Evolutionary conservation across 768 basidiomycete genomes (phyloP), one percentile per base, ranked within the genome.

Genomic region (Trametes cingulata): DNA sequence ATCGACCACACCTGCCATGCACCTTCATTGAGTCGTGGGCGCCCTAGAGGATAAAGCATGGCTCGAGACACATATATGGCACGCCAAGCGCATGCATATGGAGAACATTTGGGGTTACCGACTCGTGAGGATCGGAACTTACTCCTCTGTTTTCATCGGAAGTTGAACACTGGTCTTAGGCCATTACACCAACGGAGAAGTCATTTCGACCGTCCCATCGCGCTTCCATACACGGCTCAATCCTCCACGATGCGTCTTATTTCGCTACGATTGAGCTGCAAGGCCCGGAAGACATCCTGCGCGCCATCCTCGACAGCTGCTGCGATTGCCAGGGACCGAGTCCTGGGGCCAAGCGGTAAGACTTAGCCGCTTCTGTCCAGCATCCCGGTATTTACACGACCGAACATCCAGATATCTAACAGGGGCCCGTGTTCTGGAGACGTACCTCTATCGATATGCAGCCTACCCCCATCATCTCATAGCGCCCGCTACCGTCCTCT

Each of bases 21-120:
- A 33, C 37, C 37, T 20, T 19, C 20, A 24, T 7, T 43, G 50
- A 40, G n/a, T 20, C 50, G 4, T 3, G 35, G 5, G 37, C 25
- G 12, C 49, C 41, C 2, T 63, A 97, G 95, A 79, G 29, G 82
- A 91, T 64, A 98, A 98, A 72, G 77, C 81, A 13, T 98, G 96
- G 96, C 84, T 99, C 0, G 93, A 96, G 70, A 96, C 95, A 6
- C 97, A 99, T 71, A 74, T 98, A 19, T 98, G 95, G 93, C 96
- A 98, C 67, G 91, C 95, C 1, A 98, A 98, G 74, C 85, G 97
- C 6, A 96, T 96, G 87, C 85, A 88, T 62, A 98, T 98, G 96
- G 82, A 87, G 65, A 87, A 86, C 63, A 80, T 91, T 73, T 98
- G 95, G 95, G 93, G 93, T 0, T 93, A 93, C 71, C 82, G 93